Evolutionary conservation across 768 basidiomycete species (phyloP).

Genomic region (Xerocomellus chrysenteron): DNA sequence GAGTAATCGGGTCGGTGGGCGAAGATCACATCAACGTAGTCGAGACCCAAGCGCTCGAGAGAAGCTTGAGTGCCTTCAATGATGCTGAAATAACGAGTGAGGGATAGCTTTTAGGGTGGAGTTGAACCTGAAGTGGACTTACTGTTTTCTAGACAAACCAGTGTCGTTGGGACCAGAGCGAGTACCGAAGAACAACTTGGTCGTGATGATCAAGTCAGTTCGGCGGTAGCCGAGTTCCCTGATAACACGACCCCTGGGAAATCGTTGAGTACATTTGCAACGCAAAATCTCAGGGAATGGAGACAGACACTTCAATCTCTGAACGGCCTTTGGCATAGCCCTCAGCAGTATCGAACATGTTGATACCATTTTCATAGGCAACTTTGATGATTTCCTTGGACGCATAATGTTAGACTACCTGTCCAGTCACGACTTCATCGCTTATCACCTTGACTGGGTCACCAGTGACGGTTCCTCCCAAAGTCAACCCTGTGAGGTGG

Average conservation of each 20-base stretch:
- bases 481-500: conserved; percentile 39
- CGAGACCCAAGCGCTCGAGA: conserved; percentile 49
- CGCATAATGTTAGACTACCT: background rate
- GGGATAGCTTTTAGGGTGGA: background rate
- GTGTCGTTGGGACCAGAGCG: conserved; percentile 44
- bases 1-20: conserved; percentile 49
- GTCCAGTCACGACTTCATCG: background rate
- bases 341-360: conserved; percentile 51
- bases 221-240: conserved; percentile 52
- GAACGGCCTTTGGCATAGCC: conserved; percentile 46
- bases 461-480: conserved; percentile 46
- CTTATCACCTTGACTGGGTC: conserved; percentile 49
- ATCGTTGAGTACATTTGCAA: background rate
- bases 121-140: background rate
- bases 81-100: conserved; percentile 34
- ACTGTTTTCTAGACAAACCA: conserved; percentile 37
- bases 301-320: conserved; percentile 50
- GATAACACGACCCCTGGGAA: conserved; percentile 48
- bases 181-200: conserved; percentile 60
- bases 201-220: conserved; percentile 51
- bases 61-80: conserved; percentile 54
- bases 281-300: too few relatives aligned
- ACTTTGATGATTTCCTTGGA: conserved; percentile 51
- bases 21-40: conserved; percentile 52
- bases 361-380: conserved; percentile 53